Base-by-base conservation (phyloP, 495 filamentous ascomycete genomes). In the Neurospora tetrasperma region DNA sequence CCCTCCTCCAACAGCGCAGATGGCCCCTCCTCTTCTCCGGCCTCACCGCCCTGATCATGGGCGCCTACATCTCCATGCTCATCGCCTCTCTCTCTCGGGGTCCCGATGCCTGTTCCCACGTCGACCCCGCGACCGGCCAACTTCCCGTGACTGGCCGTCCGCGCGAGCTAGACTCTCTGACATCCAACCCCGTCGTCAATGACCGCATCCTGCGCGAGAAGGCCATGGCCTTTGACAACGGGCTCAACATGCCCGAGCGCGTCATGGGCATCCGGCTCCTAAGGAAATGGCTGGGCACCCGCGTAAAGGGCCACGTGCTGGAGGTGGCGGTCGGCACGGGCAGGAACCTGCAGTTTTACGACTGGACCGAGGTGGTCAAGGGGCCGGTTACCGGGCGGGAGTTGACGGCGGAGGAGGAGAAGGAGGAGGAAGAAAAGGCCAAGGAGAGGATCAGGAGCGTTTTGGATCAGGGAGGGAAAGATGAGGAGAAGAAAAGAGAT, bases 301-400 rank as follows among this genome's bases (percentile, higher is more conserved):
- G 86, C 71, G 94, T 90, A 9, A 83, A 84, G 18, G 96, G 96
- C 2, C 84, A 98, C 80, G 94, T 98, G 6, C 85, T 97, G 23
- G 96, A 99, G 80, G 90, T 94, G 14, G 92, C 92, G 70, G 92
- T 92, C 48, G 96, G 96, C 27, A 97, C 96, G n/a, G 96, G 96
- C 0, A 84, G 95, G 48, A 99, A 98, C 78, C 78, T 92, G 41
- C 83, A 86, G 31, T 97, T 89, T 82, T 98, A 96, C 80, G 80
- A 83, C 74, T 87, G 84, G 84, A 78, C 77, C 70, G 78, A 74
- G 40, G 70, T 84, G 0, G 73, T 73, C 27, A 66, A 38, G 27
- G 23, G 14, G 23, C 54, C 54, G 11, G 11, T 66, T 18, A 18
- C 11, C 8, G 54, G 31, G 10, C 27, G 23, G 27, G 54, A 35